phyloP scores from a whole-genome alignment of 2,329 filamentous ascomycete species.

The Epichloe elymi region DNA sequence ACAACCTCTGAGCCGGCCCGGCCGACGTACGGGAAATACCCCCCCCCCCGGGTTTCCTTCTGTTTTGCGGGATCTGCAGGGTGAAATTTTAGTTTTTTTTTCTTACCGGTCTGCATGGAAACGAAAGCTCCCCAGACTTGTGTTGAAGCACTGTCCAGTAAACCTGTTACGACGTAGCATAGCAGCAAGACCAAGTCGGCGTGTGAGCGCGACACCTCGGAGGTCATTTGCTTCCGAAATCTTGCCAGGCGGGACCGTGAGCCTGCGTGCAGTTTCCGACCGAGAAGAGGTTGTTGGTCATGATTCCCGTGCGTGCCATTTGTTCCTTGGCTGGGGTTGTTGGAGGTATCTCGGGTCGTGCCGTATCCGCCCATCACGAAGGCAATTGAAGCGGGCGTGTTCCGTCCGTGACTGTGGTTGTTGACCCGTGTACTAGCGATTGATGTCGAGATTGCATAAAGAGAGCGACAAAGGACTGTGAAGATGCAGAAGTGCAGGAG shows the following conservation, averaged over 20 bases:
- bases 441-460: not conserved
- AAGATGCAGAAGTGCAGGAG: not conserved
- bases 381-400: not conserved
- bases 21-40: too few species aligned
- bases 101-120: slow-evolving; percentile 66
- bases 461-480: not conserved
- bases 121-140: slow-evolving; percentile 71
- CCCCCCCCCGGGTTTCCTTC: too few species aligned
- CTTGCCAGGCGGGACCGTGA: slow-evolving; percentile 10
- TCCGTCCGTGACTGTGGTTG: not conserved
- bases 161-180: slow-evolving; percentile 65
- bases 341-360: slow-evolving; percentile 1
- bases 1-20: not conserved
- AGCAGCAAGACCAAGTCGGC: slow-evolving; percentile 56
- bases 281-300: slow-evolving; percentile 19
- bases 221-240: slow-evolving; percentile 22
- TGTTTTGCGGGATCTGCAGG: not conserved
- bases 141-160: slow-evolving; percentile 64
- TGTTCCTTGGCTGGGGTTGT: not conserved
- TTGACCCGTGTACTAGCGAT: not conserved
- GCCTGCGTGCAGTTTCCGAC: slow-evolving; percentile 7
- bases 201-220: slow-evolving; percentile 45
- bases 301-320: not conserved
- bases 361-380: slow-evolving; percentile 8
- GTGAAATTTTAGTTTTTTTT: not conserved